Evolutionary conservation across 805 yeast species (phyloP).

Genomic region (Osmozyma mogii): DNA sequence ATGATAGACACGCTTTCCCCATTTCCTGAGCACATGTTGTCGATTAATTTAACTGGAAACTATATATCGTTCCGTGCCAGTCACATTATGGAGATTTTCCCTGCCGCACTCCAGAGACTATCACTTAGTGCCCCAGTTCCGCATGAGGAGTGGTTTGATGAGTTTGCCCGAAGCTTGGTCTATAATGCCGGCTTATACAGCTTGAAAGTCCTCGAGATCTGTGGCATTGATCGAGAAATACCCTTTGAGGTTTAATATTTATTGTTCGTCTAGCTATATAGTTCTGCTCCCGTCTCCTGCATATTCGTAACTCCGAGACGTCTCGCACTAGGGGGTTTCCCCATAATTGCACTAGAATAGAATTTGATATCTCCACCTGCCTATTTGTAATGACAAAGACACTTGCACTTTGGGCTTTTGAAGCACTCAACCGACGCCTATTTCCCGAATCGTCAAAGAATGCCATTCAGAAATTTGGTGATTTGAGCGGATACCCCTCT

Average conservation of each 20-base stretch:
- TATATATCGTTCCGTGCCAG: constrained; percentile 7
- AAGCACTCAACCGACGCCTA: constrained; percentile 16
- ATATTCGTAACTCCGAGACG: too few species aligned
- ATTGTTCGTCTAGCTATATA: too few species aligned
- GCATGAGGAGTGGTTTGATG: neutral
- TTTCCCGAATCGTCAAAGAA: constrained; percentile 7
- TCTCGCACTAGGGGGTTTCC: too few species aligned
- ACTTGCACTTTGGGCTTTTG: constrained; percentile 32
- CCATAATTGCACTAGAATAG: too few species aligned
- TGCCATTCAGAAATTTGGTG: constrained; percentile 1
- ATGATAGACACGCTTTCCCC: constrained; percentile 9
- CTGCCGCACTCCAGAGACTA: constrained; percentile 1
- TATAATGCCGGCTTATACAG: neutral
- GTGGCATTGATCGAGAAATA: constrained; percentile 2
- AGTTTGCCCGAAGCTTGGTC: neutral
- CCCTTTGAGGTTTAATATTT: too few species aligned
- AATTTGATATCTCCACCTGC: neutral
- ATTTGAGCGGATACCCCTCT: constrained; percentile 6
- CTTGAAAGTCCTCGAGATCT: constrained; percentile 2
- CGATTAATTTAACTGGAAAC: constrained; percentile 17
- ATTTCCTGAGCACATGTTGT: constrained; percentile 10
- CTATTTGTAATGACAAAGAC: constrained; percentile 23
- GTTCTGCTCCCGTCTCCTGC: too few species aligned
- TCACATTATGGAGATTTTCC: too few species aligned
- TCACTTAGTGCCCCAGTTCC: neutral